Evolutionary conservation across 2,329 filamentous ascomycete genomes (phyloP).

Genomic region (Xylaria multiplex): DNA sequence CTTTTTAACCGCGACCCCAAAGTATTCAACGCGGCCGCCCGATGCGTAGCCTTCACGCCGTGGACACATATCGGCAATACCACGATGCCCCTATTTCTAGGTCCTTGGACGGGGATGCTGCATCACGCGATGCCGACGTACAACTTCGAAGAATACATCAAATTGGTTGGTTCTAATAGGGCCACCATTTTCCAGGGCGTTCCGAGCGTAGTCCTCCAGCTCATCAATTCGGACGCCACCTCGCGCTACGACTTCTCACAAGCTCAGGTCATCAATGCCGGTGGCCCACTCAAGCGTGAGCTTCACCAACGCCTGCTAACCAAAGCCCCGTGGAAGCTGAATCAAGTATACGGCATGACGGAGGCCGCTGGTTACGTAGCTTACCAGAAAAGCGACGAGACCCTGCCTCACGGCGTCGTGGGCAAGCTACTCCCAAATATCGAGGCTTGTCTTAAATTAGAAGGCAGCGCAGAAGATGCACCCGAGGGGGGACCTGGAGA

Average conservation of each 20-base stretch:
- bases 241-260: constrained; percentile 52
- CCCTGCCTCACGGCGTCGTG: constrained; percentile 48
- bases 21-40: constrained; percentile 50
- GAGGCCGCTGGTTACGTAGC: constrained; percentile 57
- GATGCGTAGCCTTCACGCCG: constrained; percentile 55
- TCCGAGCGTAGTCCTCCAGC: constrained; percentile 52
- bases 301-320: constrained; percentile 48
- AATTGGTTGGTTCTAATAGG: constrained; percentile 50
- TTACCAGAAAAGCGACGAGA: constrained; percentile 51
- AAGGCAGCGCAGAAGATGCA: constrained; percentile 51
- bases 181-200: constrained; percentile 55
- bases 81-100: constrained; percentile 56
- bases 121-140: constrained; percentile 57
- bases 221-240: constrained; percentile 52
- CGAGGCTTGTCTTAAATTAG: constrained; percentile 53
- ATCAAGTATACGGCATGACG: constrained; percentile 59
- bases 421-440: constrained; percentile 53
- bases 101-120: constrained; percentile 56
- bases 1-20: constrained; percentile 52
- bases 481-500: constrained; percentile 53
- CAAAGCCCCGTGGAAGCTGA: constrained; percentile 52
- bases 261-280: constrained; percentile 52
- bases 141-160: constrained; percentile 50
- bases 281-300: constrained; percentile 51
- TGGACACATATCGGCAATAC: constrained; percentile 58